These are phyloP conservation scores for Artemisia argyi DNA, from an alignment of 129 eudicot genomes.

Conservation along the genomic window DNA sequence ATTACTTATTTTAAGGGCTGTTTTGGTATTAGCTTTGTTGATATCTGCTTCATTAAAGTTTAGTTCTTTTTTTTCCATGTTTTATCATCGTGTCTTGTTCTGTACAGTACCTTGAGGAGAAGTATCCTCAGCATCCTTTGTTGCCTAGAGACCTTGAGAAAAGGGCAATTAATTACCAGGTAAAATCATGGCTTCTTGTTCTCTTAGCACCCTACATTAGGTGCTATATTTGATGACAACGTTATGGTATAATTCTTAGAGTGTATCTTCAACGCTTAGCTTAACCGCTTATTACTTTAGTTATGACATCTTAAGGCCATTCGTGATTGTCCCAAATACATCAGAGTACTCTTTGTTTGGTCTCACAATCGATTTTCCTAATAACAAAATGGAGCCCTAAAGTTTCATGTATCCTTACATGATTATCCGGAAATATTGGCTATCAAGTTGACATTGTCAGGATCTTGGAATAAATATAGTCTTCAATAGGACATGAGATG, in stretches of 20 bases:
- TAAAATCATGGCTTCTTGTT: slow-evolving; percentile 22
- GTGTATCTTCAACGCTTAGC: neutral
- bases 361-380: neutral
- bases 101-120: slow-evolving; percentile 84
- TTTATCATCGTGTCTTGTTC: slow-evolving; percentile 9
- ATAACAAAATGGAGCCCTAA: neutral
- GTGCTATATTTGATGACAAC: neutral
- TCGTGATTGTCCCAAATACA: neutral
- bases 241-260: neutral
- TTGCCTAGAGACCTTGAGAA: slow-evolving; percentile 69
- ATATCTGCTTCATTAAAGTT: neutral
- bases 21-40: neutral
- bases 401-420: neutral
- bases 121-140: slow-evolving; percentile 82
- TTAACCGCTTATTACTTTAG: neutral
- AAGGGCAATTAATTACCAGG: slow-evolving; percentile 88
- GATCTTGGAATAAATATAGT: too few species aligned
- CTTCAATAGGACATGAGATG: too few species aligned
- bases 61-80: neutral
- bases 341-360: neutral
- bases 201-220: neutral
- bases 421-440: neutral
- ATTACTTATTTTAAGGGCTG: too few species aligned
- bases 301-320: slow-evolving; percentile 5
- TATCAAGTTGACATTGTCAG: neutral